Percentiles rank a stretch among this genome's conserved stretches.
phyloP scores from a whole-genome alignment of 1,284 basidiomycete genomes.

The Ceratobasidium papillatum region DNA sequence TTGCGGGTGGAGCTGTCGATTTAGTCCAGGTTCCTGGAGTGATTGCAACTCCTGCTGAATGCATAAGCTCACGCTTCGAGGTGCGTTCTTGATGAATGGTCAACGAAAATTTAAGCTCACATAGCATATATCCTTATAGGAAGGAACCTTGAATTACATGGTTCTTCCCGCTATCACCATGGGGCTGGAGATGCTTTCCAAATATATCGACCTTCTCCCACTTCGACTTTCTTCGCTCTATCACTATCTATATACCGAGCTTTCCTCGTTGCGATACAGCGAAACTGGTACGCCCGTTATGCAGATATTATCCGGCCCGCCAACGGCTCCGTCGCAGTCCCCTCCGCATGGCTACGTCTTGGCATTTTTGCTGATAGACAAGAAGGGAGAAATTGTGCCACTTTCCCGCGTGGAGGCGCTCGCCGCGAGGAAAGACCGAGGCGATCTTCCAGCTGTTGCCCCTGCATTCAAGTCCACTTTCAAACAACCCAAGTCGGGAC shows the following conservation, averaged over 20 bases:
- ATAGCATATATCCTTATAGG: slow-evolving; percentile 56
- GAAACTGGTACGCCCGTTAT: slow-evolving; percentile 65
- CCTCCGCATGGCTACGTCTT: slow-evolving; percentile 26
- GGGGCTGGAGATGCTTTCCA: slow-evolving; percentile 75
- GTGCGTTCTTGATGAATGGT: slow-evolving; percentile 53
- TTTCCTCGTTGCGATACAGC: slow-evolving; percentile 67
- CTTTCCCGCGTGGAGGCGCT: slow-evolving; percentile 38
- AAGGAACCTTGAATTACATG: slow-evolving; percentile 83
- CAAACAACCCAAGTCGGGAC: slow-evolving; percentile 7
- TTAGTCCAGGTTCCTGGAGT: slow-evolving; percentile 80
- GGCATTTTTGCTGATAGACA: slow-evolving; percentile 14
- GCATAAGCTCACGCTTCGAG: slow-evolving; percentile 77
- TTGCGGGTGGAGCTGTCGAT: slow-evolving; percentile 82
- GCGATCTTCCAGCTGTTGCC: not conserved
- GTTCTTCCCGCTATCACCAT: slow-evolving; percentile 76
- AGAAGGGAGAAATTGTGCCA: slow-evolving; percentile 24
- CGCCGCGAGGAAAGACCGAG: slow-evolving; percentile 17
- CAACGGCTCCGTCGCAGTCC: slow-evolving; percentile 1
- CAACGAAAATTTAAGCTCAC: slow-evolving; percentile 41
- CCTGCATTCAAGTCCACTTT: slow-evolving; percentile 28
- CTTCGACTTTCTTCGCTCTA: slow-evolving; percentile 72
- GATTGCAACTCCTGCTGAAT: slow-evolving; percentile 67
- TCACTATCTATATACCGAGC: slow-evolving; percentile 60
- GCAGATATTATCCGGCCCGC: slow-evolving; percentile 60
- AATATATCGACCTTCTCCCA: slow-evolving; percentile 79